Percentiles rank a stretch among this genome's conserved stretches.
Evolutionary conservation across 192 early-diverging fungal species (phyloP).

Genomic region (Obelidium mucronatum): DNA sequence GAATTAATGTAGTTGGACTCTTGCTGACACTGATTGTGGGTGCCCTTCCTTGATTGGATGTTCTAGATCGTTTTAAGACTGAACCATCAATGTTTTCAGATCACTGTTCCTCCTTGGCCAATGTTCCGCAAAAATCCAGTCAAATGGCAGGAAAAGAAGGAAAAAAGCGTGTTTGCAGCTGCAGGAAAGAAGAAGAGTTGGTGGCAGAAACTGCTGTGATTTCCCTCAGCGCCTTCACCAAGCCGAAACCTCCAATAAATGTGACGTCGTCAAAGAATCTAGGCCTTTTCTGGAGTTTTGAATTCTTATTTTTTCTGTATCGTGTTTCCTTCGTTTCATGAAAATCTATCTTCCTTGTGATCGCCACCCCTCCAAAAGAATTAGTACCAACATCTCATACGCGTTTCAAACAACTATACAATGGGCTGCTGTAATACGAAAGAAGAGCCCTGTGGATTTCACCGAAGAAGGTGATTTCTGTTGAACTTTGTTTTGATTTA

Average conservation of each 20-base stretch:
- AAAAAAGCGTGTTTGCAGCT: not conserved
- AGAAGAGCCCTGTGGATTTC: conserved; percentile 16
- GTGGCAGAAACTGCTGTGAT: conserved; percentile 12
- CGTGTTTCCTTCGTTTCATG: too few species aligned
- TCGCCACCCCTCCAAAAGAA: too few species aligned
- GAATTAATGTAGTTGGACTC: conserved; percentile 21
- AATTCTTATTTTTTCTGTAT: too few species aligned
- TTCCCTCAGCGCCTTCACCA: too few species aligned
- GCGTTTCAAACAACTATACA: not conserved
- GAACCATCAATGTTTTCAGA: conserved; percentile 17
- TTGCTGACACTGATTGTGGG: conserved; percentile 13
- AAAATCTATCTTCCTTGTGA: too few species aligned
- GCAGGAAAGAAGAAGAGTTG: conserved; percentile 7
- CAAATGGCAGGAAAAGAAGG: conserved; percentile 15
- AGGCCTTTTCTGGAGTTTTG: too few species aligned
- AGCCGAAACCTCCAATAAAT: not conserved
- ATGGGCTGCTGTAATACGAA: conserved; percentile 14
- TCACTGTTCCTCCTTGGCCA: conserved; percentile 28
- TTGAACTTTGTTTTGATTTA: too few species aligned
- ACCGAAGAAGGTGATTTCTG: not conserved
- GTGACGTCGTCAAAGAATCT: too few species aligned
- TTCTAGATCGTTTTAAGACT: not conserved
- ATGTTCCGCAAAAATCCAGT: conserved; percentile 20
- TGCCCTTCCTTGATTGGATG: not conserved
- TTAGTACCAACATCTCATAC: not conserved